Percentiles rank a stretch among this genome's conserved stretches.
phyloP scores from a whole-genome alignment of 805 yeast species.

The Scheffersomyces lignosus region DNA sequence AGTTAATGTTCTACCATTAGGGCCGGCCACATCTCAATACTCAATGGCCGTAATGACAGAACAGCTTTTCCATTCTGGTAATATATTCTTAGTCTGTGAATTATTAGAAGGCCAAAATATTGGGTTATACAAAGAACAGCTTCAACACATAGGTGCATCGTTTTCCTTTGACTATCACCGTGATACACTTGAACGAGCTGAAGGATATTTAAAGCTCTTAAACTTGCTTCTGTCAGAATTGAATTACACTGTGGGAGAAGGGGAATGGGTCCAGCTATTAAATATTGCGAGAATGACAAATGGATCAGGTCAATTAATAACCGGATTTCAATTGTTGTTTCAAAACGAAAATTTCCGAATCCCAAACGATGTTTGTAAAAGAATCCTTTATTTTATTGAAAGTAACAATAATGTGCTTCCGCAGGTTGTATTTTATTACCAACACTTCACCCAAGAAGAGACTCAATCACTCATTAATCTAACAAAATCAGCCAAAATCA shows the following conservation, averaged over 20 bases:
- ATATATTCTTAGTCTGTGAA: neutral
- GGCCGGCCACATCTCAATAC: neutral
- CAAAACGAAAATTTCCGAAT: constrained; percentile 4
- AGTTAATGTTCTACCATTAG: constrained; percentile 2
- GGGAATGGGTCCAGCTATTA: constrained; percentile 18
- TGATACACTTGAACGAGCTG: constrained; percentile 35
- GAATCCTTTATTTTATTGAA: constrained; percentile 38
- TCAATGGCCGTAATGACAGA: neutral
- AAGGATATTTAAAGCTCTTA: constrained; percentile 28
- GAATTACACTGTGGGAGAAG: neutral
- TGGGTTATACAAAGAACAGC: too few species aligned
- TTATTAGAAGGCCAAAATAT: neutral
- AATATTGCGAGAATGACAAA: constrained; percentile 13
- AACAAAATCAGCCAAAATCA: constrained; percentile 23
- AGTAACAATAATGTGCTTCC: constrained; percentile 41
- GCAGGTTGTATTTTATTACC: constrained; percentile 30
- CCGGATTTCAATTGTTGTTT: constrained; percentile 15
- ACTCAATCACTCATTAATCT: constrained; percentile 23
- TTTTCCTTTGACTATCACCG: constrained; percentile 30
- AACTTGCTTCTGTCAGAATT: constrained; percentile 1
- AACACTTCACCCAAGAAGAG: constrained; percentile 9
- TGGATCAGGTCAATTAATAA: constrained; percentile 26
- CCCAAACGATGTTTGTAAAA: constrained; percentile 14
- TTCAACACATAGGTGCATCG: neutral
- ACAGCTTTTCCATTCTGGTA: neutral